Evolutionary conservation across 2,329 filamentous ascomycete genomes (phyloP), one percentile per base, ranked within the genome.

Genomic region (Metarhizium sp.): DNA sequence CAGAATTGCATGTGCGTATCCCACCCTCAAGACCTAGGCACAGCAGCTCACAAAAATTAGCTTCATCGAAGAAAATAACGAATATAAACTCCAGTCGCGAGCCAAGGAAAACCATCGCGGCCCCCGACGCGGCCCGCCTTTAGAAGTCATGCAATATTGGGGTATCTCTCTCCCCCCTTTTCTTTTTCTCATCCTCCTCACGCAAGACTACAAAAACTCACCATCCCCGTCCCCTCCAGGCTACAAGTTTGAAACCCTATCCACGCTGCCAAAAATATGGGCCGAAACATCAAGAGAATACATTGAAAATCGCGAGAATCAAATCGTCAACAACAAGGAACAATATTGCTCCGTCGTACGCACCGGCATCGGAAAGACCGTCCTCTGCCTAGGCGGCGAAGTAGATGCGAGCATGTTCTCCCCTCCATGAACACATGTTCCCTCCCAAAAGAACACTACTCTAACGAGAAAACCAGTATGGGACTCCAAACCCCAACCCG

Each of bases 331-430:
- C 69, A 99, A 97, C 69, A 84, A 91, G 65, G 87, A 89, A 1
- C 94, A 99, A 67, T 97, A 97, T 75, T 99, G 94, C 73, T 96
- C 92, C 2, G 82, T 99, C 20, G 92, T 96, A 1, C 84, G 86
- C 42, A 97, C 92, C 0, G 90, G 89, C 0, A 87, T 99, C 55
- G 92, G 92, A 2, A 82, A 82, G 50, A 80, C 82, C 1, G 78
- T 79, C 18, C 73, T 97, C 55, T 82, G 96, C 57, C 79, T 99
- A 1, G 94, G 90, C 30, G 94, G 94, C 38, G 94, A 99, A 74
- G 92, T 99, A 18, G 94, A 99, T 70, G 89, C 88, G 40, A 83
- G 90, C 88, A 78, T 25, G 55, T 55, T 11, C 51, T 62, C 34
- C 8, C 32, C 3, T 8, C 29, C 14, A n/a, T 10, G n/a, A 47